These are phyloP conservation scores for Russula griseocarnosa DNA, from an alignment of 768 basidiomycete species.

Conservation along the genomic window DNA sequence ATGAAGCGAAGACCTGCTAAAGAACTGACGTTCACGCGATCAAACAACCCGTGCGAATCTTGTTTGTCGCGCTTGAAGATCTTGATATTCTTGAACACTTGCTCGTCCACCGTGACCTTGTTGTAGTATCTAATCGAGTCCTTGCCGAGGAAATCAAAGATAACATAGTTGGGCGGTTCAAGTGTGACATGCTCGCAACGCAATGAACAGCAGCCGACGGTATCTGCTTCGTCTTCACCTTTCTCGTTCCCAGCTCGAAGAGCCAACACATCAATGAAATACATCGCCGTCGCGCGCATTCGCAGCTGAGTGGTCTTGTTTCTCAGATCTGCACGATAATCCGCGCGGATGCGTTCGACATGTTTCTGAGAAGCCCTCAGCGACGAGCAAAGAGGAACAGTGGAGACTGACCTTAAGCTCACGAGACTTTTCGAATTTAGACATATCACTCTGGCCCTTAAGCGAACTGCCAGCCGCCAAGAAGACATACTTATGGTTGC, in stretches of 20 bases:
- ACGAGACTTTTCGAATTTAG: constrained; percentile 96
- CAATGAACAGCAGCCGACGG: constrained; percentile 96
- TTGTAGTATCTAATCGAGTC: constrained; percentile 98
- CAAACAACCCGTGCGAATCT: constrained; percentile 85
- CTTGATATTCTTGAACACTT: constrained; percentile 97
- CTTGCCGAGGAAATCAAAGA: constrained; percentile 98
- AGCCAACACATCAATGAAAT: constrained; percentile 95
- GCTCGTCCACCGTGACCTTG: constrained; percentile 79
- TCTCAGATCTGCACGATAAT: constrained; percentile 81
- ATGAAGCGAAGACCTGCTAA: neutral
- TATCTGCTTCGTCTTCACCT: constrained; percentile 98
- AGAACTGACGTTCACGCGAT: constrained; percentile 81
- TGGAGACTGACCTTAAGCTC: constrained; percentile 72
- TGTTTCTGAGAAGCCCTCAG: constrained; percentile 54
- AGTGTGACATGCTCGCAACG: constrained; percentile 96
- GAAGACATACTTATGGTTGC: constrained; percentile 96
- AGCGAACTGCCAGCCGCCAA: constrained; percentile 94
- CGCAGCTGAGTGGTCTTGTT: constrained; percentile 91
- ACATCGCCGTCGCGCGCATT: constrained; percentile 98
- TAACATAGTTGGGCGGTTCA: constrained; percentile 77
- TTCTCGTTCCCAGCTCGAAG: constrained; percentile 99
- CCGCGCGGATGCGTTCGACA: constrained; percentile 85
- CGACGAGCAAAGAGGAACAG: neutral
- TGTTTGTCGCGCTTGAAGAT: constrained; percentile 94
- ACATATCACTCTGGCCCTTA: constrained; percentile 97